Conservation (phyloP, 23 red algal genomes). For the Gracilariopsis chorda region DNA sequence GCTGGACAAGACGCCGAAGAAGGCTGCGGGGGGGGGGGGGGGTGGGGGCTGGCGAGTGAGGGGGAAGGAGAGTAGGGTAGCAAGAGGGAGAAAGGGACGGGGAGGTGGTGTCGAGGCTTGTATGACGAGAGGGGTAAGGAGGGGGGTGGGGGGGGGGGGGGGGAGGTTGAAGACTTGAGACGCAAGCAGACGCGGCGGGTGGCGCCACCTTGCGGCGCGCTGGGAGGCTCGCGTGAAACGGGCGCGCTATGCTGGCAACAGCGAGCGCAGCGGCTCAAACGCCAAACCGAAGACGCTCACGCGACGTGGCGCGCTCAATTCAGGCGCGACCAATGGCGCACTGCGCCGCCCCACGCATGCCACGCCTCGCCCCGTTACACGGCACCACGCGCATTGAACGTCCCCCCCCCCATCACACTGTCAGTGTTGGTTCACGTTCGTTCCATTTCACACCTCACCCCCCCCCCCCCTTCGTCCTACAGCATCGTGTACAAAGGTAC, state of each 20-base stretch:
- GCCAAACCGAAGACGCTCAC: too few species aligned
- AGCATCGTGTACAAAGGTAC: too few species aligned
- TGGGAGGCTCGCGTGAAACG: background rate
- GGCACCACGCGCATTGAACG: background rate
- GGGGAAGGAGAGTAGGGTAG: background rate
- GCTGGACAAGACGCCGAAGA: too few species aligned
- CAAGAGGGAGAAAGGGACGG: background rate
- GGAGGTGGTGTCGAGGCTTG: background rate
- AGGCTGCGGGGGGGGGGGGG: background rate
- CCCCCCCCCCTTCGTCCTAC: too few species aligned
- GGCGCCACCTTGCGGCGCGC: background rate
- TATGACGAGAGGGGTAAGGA: too few species aligned
- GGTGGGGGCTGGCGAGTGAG: background rate
- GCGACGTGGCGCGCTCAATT: constrained; percentile 15
- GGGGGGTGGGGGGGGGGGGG: background rate
- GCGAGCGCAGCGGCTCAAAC: background rate
- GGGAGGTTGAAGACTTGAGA: background rate
- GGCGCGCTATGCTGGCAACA: background rate
- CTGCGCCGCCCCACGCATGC: background rate
- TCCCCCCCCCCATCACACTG: background rate
- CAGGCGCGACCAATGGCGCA: background rate
- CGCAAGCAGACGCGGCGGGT: background rate
- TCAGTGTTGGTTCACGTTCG: background rate
- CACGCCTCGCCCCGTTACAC: background rate
- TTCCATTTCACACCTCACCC: background rate